Evolutionary conservation across 495 filamentous ascomycete genomes (phyloP), one percentile per base, ranked within the genome.

Genomic region (Penicillium angulare): DNA sequence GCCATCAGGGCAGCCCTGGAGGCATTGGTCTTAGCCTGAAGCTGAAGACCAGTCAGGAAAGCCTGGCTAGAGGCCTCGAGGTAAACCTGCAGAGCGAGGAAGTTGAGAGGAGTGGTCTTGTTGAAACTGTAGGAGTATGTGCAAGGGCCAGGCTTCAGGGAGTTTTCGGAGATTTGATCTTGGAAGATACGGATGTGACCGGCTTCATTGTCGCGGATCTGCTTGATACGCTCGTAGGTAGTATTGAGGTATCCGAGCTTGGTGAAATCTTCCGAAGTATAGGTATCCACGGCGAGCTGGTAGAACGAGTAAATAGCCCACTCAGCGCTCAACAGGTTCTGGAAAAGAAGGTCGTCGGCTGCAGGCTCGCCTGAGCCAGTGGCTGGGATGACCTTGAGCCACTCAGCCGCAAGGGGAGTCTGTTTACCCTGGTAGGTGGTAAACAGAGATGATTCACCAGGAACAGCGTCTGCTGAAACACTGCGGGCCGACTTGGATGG

Each of bases 201-300:
- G 33, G 79, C 79, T 57, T 80, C 79, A 53, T 80, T 82, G 62
- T 80, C 72, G 39, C 79, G 74, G 42, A 82, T 79, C 50, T 82
- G 74, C 40, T 65, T 57, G 52, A 82, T 72, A 12, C 76, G 71
- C n/a, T 67, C 53, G 45, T 75, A 76, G 1, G 79, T 80, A 5
- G 55, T 69, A 31, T 68, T 61, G 5, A 76, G 76, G 24, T 72
- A 61, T 32, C 74, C 77, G 17, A 63, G 55, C 10, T 57, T 55
- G 31, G 65, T 62, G 49, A 81, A 81, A 35, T 64, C 54, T 1
- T 61, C 50, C 20, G 50, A 21, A 26, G 68, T 73, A 59, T 79
- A 82, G 10, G 52, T 47, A 43, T 79, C 75, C 17, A 80, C 69
- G 26, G 68, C 77, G 35, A 69, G 45, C 52, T 80, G 79, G 57